These are phyloP conservation scores for Parmales sp. DNA, from an alignment of 108 stramenopile species.

Conservation along the genomic window DNA sequence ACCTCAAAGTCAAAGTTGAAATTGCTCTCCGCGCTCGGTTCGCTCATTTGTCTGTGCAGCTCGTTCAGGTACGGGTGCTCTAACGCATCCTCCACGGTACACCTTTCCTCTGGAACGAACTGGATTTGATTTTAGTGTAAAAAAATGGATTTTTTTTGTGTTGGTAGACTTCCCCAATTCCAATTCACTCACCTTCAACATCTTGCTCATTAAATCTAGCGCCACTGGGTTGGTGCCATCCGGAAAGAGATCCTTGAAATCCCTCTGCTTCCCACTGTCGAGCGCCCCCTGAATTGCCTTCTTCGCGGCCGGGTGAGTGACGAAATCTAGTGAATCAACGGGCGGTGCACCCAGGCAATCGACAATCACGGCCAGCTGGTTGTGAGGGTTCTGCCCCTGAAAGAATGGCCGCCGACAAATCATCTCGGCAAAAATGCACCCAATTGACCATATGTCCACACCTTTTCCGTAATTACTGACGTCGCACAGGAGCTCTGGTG, in stretches of 20 bases:
- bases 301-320: slow-evolving; percentile 23
- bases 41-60: slow-evolving; percentile 25
- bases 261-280: not conserved
- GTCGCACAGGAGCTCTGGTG: slow-evolving; percentile 51
- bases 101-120: slow-evolving; percentile 37
- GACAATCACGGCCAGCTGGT: slow-evolving; percentile 45
- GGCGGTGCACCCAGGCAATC: slow-evolving; percentile 35
- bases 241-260: slow-evolving; percentile 22
- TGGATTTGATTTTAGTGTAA: too few relatives aligned
- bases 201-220: slow-evolving; percentile 35
- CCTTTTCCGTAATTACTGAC: slow-evolving; percentile 23
- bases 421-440: slow-evolving; percentile 56
- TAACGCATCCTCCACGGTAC: slow-evolving; percentile 43
- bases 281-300: slow-evolving; percentile 1
- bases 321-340: slow-evolving; percentile 28
- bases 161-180: too few relatives aligned
- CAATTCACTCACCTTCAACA: too few relatives aligned
- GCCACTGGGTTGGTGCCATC: slow-evolving; percentile 31
- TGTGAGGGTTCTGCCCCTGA: slow-evolving; percentile 38
- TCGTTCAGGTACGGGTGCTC: slow-evolving; percentile 51
- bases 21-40: slow-evolving; percentile 8
- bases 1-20: slow-evolving; percentile 30
- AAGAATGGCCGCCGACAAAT: slow-evolving; percentile 40
- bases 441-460: slow-evolving; percentile 50
- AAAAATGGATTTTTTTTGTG: too few relatives aligned